phyloP scores from a whole-genome alignment of 2,329 filamentous ascomycete genomes.

The Fusarium irregulare region DNA sequence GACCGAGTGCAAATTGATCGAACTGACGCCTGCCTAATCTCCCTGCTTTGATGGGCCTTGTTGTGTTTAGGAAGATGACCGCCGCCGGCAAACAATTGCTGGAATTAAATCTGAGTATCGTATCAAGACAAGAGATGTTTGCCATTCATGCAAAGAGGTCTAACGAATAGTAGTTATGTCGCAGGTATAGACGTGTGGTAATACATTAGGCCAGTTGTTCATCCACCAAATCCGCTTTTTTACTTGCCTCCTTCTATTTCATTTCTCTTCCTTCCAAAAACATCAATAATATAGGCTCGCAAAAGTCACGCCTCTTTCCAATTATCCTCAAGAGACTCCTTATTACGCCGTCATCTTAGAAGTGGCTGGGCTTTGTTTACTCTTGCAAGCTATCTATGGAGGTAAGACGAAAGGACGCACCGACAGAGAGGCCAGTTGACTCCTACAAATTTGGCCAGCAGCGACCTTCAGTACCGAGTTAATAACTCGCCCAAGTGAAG shows the following conservation, averaged over 20 bases:
- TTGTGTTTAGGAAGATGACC: not conserved
- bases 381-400: not conserved
- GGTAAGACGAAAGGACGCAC: not conserved
- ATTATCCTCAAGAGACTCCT: too few relatives aligned
- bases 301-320: too few relatives aligned
- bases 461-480: not conserved
- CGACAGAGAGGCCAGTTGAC: not conserved
- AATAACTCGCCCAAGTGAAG: rapidly evolving
- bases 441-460: not conserved
- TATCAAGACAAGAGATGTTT: not conserved
- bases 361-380: not conserved
- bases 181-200: too few relatives aligned
- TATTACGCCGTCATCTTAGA: not conserved
- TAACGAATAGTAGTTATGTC: too few relatives aligned
- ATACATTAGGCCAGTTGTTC: too few relatives aligned
- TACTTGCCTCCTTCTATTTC: not conserved
- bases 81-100: not conserved
- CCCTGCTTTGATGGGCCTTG: not conserved
- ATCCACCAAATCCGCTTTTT: too few relatives aligned
- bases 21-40: not conserved
- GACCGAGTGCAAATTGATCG: not conserved
- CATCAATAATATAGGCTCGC: not conserved
- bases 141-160: not conserved
- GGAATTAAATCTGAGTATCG: not conserved
- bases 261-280: not conserved